These are phyloP conservation scores for Actinomortierella ambigua DNA, from an alignment of 371 early-diverging fungal species.

Conservation along the genomic window DNA sequence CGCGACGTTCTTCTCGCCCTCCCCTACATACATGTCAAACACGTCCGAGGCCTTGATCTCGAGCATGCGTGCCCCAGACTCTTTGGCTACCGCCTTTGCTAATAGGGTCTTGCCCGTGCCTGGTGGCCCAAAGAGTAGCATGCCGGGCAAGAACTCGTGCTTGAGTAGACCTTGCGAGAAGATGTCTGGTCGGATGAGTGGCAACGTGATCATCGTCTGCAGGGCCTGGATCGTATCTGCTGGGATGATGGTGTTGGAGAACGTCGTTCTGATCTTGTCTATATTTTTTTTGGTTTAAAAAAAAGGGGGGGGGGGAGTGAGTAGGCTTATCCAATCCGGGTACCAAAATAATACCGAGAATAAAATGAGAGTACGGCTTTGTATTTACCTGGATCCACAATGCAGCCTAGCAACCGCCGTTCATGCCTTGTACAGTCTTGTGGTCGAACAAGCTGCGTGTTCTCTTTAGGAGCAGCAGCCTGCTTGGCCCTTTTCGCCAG, in stretches of 20 bases:
- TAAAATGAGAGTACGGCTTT: background rate
- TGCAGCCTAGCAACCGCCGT: slow-evolving; percentile 57
- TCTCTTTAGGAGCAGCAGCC: background rate
- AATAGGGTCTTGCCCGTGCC: slow-evolving; percentile 98
- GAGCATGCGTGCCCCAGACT: slow-evolving; percentile 92
- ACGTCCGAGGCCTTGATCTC: slow-evolving; percentile 95
- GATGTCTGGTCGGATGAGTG: slow-evolving; percentile 80
- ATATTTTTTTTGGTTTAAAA: background rate
- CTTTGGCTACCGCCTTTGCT: slow-evolving; percentile 96
- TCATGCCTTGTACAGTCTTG: slow-evolving; percentile 59
- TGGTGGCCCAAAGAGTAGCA: slow-evolving; percentile 97
- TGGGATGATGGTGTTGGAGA: slow-evolving; percentile 65
- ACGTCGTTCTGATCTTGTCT: slow-evolving; percentile 66
- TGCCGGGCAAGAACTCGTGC: slow-evolving; percentile 79
- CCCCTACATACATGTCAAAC: slow-evolving; percentile 97
- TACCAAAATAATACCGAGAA: background rate
- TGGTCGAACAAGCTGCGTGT: slow-evolving; percentile 11
- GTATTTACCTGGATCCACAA: slow-evolving; percentile 67
- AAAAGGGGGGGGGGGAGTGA: background rate
- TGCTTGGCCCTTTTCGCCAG: background rate
- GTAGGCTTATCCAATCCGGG: too few species aligned
- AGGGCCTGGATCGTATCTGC: slow-evolving; percentile 76
- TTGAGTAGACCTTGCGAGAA: slow-evolving; percentile 80
- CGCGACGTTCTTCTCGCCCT: slow-evolving; percentile 96
- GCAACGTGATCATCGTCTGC: slow-evolving; percentile 86